Evolutionary conservation across 371 early-diverging fungal genomes (phyloP).

Genomic region (Phascolomyces articulosus): DNA sequence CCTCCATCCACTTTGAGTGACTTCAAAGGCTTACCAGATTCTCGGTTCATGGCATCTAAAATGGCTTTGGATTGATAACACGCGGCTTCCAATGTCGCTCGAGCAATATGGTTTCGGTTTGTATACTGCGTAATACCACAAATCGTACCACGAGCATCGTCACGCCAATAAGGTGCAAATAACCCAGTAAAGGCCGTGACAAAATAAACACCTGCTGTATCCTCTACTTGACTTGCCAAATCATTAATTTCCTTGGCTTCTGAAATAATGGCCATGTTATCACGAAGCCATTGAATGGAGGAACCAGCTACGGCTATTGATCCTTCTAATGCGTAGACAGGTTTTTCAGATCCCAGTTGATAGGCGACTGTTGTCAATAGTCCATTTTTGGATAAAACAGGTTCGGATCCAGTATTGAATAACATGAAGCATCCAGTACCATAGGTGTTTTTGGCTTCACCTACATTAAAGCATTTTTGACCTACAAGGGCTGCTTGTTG

Average conservation of each 20-base stretch:
- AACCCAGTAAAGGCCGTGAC: conserved; percentile 95
- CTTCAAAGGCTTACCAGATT: conserved; percentile 60
- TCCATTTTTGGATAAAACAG: conserved; percentile 82
- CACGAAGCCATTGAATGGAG: conserved; percentile 92
- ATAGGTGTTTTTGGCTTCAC: conserved; percentile 90
- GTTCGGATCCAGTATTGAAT: conserved; percentile 85
- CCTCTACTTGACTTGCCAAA: conserved; percentile 56
- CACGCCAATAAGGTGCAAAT: conserved; percentile 96
- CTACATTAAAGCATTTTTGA: conserved; percentile 80
- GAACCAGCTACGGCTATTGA: conserved; percentile 94
- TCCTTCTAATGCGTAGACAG: conserved; percentile 93
- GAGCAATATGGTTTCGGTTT: conserved; percentile 79
- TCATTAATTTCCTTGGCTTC: conserved; percentile 70
- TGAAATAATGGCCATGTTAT: conserved; percentile 81
- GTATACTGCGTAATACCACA: conserved; percentile 91
- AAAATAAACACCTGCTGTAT: conserved; percentile 93
- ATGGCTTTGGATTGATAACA: conserved; percentile 92
- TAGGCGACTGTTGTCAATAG: conserved; percentile 93
- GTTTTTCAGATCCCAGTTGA: conserved; percentile 76
- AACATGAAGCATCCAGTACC: conserved; percentile 98
- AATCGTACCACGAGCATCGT: conserved; percentile 90
- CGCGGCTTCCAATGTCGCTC: conserved; percentile 92
- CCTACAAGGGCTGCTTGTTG: conserved; percentile 98
- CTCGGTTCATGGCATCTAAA: conserved; percentile 91
- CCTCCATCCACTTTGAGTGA: conserved; percentile 94